A percentile compares a stretch with the other conserved stretches of the same genome.
Evolutionary conservation across 2,329 filamentous ascomycete species (phyloP).

Genomic region (Colletotrichum godetiae): DNA sequence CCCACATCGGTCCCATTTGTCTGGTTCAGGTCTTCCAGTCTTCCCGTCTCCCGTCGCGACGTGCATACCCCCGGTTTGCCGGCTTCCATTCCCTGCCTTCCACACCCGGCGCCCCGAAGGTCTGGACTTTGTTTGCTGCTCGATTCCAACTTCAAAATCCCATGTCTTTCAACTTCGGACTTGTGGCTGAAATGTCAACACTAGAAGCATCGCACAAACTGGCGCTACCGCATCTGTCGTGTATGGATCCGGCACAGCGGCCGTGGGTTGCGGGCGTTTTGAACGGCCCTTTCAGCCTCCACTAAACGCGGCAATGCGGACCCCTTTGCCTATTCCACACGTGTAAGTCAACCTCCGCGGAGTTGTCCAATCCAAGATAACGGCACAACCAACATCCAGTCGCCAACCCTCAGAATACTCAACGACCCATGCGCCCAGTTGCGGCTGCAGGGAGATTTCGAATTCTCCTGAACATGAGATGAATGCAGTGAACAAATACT

Average conservation of each 20-base stretch:
- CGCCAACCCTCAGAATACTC: not conserved
- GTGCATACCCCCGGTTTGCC: slow-evolving; percentile 22
- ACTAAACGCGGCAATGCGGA: slow-evolving; percentile 29
- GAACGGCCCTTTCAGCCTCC: slow-evolving; percentile 30
- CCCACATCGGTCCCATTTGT: slow-evolving; percentile 26
- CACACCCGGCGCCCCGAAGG: slow-evolving; percentile 7
- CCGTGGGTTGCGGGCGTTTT: slow-evolving; percentile 27
- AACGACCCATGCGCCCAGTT: slow-evolving; percentile 15
- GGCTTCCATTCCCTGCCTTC: slow-evolving; percentile 16
- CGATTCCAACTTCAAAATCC: not conserved
- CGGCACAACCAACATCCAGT: slow-evolving; percentile 22
- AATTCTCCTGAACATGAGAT: not conserved
- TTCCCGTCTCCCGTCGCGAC: slow-evolving; percentile 20
- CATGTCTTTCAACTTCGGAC: not conserved
- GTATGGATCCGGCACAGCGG: slow-evolving; percentile 8
- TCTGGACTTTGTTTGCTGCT: slow-evolving; percentile 17
- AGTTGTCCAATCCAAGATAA: slow-evolving; percentile 34
- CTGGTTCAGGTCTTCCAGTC: slow-evolving; percentile 18
- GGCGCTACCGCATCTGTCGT: not conserved
- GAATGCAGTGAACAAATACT: too few relatives aligned
- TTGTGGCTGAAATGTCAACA: not conserved
- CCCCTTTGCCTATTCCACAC: slow-evolving; percentile 22
- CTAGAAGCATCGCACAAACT: not conserved
- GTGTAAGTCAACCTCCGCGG: slow-evolving; percentile 30
- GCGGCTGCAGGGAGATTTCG: not conserved